Evolutionary conservation across 495 filamentous ascomycete genomes (phyloP), one percentile per base, ranked within the genome.

Genomic region (Penicillium macrosclerotiorum): DNA sequence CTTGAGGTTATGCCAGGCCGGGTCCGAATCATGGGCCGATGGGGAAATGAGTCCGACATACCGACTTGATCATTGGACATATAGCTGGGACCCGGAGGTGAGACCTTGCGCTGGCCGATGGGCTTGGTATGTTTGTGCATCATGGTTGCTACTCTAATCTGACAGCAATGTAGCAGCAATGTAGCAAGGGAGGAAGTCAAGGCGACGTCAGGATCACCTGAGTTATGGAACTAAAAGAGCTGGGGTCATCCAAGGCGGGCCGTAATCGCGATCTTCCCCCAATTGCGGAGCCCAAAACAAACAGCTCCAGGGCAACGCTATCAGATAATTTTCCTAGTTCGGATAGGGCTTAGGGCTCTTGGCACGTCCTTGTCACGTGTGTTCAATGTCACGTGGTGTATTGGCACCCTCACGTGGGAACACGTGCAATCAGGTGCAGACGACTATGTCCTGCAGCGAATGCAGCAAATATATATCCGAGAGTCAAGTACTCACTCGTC

Each of bases 21-120:
- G n/a, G n/a, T n/a, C n/a, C n/a, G n/a, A n/a, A n/a, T 51, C 23
- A 12, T 11, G 54, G 41, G 53, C 24, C 36, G 46, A 55, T 44
- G 60, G 49, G 31, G 12, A 34, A 45, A 24, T 32, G 8, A 9
- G 11, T 8, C 1, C 47, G 48, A 62, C 80, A 75, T 71, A 95
- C 90, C 86, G 64, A 94, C 84, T 69, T 95, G 89, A 34, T 91
- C 83, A 61, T 81, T 82, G 26, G 82, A 82, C 90, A 96, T 95
- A 69, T 88, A 94, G 29, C 80, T 77, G 18, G 87, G 84, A 27
- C 82, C 82, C 17, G 88, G 84, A 49, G 85, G 84, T 34, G 82
- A 83, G 51, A 81, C 78, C 72, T 84, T 87, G 52, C 80, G 65
- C 47, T 67, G 64, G 46, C 62, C 62, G 40, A 38, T 39, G 27